Evolutionary conservation across 768 basidiomycete genomes (phyloP), one percentile per base, ranked within the genome.

Genomic region (Suillus lakei): DNA sequence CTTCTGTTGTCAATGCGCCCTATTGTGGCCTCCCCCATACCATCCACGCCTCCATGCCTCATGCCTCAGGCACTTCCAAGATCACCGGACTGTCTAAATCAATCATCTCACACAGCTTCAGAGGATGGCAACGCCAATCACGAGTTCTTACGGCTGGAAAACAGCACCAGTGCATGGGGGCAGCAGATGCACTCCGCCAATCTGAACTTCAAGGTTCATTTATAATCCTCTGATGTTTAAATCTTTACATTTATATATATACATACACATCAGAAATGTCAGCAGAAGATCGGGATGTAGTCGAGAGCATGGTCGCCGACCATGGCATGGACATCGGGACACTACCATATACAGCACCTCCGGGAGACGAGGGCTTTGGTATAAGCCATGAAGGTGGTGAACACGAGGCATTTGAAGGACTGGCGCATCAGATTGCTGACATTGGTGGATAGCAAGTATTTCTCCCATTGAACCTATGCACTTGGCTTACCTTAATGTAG

Each of bases 351-450:
- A 50, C 61, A n/a, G 50, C 62, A 26, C 62, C 62, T 8, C 62
- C 50, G 23, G 62, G 34, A 3, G 53, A 63, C 7, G 62, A 63
- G 26, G 62, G 50, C 7, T 23, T 63, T 15, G 62, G 53, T 28
- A 16, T 63, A 5, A 63, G 62, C n/a, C 15, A 63, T 54, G 51
- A 55, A n/a, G 62, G 50, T 1, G 51, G 50, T 13, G 62, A 63
- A 30, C 26, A 43, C 23, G 41, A 43, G 18, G 41, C 18, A 6
- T 61, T 41, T 21, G 43, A 61, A 13, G 60, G 43, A 23, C 60
- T 61, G 5, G 34, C 60, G 1, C n/a, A 30, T 9, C 21, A 61
- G 21, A 61, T 61, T 3, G 41, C 60, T 46, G 60, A 26, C 9
- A 30, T 61, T 16, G 30, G n/a, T 30, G 60, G 60, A 46, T 61